These are phyloP conservation scores for Skeletonema potamos DNA, from an alignment of 108 stramenopile genomes.

Conservation along the genomic window DNA sequence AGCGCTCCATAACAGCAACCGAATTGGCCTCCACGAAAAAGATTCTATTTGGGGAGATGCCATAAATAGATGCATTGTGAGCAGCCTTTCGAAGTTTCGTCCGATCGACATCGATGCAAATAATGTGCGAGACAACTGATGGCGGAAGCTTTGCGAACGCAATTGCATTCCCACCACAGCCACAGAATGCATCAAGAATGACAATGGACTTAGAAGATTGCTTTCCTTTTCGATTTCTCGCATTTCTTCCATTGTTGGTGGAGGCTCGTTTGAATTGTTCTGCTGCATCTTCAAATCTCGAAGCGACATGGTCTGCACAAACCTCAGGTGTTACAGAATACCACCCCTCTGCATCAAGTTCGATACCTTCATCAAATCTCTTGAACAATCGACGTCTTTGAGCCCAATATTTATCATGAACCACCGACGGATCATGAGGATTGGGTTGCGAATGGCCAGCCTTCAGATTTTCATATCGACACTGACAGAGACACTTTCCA, in stretches of 20 bases:
- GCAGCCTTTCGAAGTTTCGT: conserved; percentile 87
- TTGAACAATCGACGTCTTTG: conserved; percentile 93
- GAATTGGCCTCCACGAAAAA: conserved; percentile 85
- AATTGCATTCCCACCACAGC: conserved; percentile 93
- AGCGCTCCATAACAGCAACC: conserved; percentile 67
- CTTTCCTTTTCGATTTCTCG: not conserved
- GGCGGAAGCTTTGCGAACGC: conserved; percentile 75
- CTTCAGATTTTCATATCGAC: conserved; percentile 22
- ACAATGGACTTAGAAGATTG: conserved; percentile 45
- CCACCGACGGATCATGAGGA: conserved; percentile 67
- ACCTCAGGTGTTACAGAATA: conserved; percentile 96
- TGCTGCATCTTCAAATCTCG: conserved; percentile 49
- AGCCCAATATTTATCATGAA: conserved; percentile 94
- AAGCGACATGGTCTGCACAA: conserved; percentile 90
- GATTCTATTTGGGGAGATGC: conserved; percentile 72
- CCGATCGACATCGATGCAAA: conserved; percentile 90
- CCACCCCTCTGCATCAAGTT: conserved; percentile 95
- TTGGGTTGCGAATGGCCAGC: conserved; percentile 45
- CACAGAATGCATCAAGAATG: conserved; percentile 91
- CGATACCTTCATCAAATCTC: conserved; percentile 86
- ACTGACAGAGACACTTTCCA: conserved; percentile 38
- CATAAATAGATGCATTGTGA: conserved; percentile 92
- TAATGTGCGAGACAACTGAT: conserved; percentile 65
- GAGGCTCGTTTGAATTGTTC: conserved; percentile 10
- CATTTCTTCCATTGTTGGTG: not conserved